Evolutionary conservation across 2,329 filamentous ascomycete species (phyloP).

Genomic region (Xylaria sp.): DNA sequence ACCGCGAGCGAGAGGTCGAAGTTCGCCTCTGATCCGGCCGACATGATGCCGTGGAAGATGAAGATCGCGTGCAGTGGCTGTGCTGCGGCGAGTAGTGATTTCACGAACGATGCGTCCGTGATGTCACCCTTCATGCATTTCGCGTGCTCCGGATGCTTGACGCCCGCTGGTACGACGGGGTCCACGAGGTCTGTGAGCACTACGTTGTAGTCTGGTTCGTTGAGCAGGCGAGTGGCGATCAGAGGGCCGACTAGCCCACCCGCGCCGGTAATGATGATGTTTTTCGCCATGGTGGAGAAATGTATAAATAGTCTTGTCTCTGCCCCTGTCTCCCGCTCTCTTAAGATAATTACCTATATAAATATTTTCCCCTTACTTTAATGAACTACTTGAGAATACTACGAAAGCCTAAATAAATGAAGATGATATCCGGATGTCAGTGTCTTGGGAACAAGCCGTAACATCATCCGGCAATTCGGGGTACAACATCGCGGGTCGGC

Average conservation of each 20-base stretch:
- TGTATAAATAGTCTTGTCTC: not conserved
- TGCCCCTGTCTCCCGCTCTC: not conserved
- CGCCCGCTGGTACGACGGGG: slow-evolving; percentile 61
- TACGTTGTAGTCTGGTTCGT: slow-evolving; percentile 53
- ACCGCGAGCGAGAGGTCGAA: slow-evolving; percentile 68
- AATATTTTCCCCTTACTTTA: not conserved
- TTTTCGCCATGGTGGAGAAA: slow-evolving; percentile 44
- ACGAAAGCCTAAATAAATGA: not conserved
- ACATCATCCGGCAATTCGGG: slow-evolving; percentile 17
- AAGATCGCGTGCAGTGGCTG: slow-evolving; percentile 65
- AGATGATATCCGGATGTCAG: not conserved
- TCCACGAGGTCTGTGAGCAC: slow-evolving; percentile 65
- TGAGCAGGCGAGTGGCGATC: slow-evolving; percentile 55
- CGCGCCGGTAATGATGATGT: slow-evolving; percentile 52
- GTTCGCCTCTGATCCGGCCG: slow-evolving; percentile 70
- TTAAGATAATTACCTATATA: not conserved
- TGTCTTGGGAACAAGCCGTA: not conserved
- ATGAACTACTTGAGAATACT: not conserved
- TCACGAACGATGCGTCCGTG: slow-evolving; percentile 50
- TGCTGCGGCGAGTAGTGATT: slow-evolving; percentile 57
- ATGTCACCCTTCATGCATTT: slow-evolving; percentile 63
- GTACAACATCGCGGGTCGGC: slow-evolving; percentile 19
- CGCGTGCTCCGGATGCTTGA: slow-evolving; percentile 61
- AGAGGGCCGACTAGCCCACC: slow-evolving; percentile 52
- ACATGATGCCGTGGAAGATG: slow-evolving; percentile 76